Percentiles rank a stretch among this genome's conserved stretches.
phyloP scores from a whole-genome alignment of 768 basidiomycete genomes.

The Wakefieldia striispora region DNA sequence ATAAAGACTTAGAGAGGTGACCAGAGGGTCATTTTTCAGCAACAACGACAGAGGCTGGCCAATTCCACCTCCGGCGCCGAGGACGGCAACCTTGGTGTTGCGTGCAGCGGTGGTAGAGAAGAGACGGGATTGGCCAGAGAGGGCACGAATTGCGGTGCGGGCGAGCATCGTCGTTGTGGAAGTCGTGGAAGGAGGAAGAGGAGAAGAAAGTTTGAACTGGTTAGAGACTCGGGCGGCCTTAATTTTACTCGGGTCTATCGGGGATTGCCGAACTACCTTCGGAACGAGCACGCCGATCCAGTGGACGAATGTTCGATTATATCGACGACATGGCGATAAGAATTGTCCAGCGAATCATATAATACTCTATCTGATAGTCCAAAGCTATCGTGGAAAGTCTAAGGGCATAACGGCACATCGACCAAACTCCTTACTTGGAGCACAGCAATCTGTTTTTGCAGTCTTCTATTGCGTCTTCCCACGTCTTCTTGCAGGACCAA shows the following conservation, averaged over 20 bases:
- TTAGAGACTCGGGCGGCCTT: neutral
- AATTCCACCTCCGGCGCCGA: constrained; percentile 98
- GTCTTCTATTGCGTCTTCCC: neutral
- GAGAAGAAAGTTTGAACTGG: too few species aligned
- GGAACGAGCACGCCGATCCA: neutral
- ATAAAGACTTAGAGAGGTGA: constrained; percentile 72
- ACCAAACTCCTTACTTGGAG: neutral
- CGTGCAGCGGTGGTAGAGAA: constrained; percentile 76
- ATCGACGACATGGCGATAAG: too few species aligned
- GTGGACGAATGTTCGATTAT: too few species aligned
- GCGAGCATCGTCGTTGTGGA: constrained; percentile 54
- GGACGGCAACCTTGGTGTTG: constrained; percentile 88
- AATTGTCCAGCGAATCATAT: too few species aligned
- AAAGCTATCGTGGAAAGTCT: too few species aligned
- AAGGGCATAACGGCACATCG: neutral
- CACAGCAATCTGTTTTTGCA: neutral
- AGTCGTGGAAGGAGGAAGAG: constrained; percentile 10
- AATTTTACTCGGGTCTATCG: constrained; percentile 10
- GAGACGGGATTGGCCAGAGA: constrained; percentile 55
- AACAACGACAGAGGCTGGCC: constrained; percentile 90
- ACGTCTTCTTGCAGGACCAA: constrained; percentile 9
- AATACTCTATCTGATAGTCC: too few species aligned
- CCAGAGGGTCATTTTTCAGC: constrained; percentile 89
- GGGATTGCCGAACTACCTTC: constrained; percentile 15
- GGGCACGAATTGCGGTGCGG: constrained; percentile 57